phyloP scores from a whole-genome alignment of 345 rosid species.

The Sonneratia alba region DNA sequence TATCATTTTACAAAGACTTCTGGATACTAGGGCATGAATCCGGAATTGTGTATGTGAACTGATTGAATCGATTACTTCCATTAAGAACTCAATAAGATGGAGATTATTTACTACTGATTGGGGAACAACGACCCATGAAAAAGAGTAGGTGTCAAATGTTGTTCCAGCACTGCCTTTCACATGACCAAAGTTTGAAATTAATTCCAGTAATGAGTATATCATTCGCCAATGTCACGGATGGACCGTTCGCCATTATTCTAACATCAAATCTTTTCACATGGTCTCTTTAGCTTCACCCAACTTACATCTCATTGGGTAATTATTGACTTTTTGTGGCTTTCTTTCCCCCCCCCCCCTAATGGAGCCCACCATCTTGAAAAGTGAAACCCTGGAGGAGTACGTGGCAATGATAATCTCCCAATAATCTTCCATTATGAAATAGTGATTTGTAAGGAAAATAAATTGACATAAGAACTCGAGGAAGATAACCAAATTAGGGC shows the following conservation, averaged over 20 bases:
- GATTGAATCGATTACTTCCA: neutral
- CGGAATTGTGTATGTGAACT: neutral
- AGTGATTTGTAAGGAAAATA: no score
- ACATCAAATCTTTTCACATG: neutral
- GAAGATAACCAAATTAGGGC: no score
- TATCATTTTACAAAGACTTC: no score
- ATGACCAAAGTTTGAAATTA: neutral
- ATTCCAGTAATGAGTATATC: neutral
- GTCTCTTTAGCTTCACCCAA: neutral
- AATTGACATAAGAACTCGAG: no score
- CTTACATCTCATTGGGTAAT: neutral
- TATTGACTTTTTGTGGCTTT: neutral
- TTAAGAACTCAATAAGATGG: neutral
- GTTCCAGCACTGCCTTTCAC: conserved; percentile 1
- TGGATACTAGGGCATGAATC: neutral
- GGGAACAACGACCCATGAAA: neutral
- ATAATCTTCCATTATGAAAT: no score
- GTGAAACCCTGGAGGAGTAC: neutral
- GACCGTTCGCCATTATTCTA: neutral
- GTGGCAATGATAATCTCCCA: neutral
- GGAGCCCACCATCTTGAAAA: neutral
- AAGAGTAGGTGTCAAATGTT: conserved; percentile 2
- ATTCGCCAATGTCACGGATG: neutral
- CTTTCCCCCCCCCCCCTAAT: neutral
- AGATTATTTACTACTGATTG: neutral